These are phyloP conservation scores for Podosphaera fusca DNA, from an alignment of 2,329 filamentous ascomycete species.

Conservation along the genomic window DNA sequence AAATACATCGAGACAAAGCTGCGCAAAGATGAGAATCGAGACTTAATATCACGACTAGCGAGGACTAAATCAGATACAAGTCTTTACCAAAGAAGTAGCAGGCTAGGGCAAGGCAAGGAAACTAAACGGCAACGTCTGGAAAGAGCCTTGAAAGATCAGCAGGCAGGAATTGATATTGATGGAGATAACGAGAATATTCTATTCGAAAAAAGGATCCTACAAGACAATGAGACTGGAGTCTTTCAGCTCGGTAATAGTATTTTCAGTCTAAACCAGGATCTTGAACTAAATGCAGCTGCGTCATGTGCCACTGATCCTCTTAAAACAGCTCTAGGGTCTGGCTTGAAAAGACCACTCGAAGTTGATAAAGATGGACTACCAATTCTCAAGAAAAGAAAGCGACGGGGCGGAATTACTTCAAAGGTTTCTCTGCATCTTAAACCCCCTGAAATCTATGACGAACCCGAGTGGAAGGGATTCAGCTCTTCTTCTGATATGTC, in stretches of 20 bases:
- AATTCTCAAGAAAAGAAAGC: slow-evolving; percentile 62
- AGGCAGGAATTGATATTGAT: slow-evolving; percentile 30
- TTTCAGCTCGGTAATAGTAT: slow-evolving; percentile 12
- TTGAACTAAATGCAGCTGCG: slow-evolving; percentile 4
- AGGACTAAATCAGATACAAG: slow-evolving; percentile 61
- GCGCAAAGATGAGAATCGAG: slow-evolving; percentile 76
- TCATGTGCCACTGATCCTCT: slow-evolving; percentile 2
- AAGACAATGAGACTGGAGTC: slow-evolving; percentile 8
- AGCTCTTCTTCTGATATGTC: slow-evolving; percentile 23
- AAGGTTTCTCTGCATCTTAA: slow-evolving; percentile 28
- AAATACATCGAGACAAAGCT: slow-evolving; percentile 73
- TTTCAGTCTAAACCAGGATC: slow-evolving; percentile 4
- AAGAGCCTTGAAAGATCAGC: slow-evolving; percentile 38
- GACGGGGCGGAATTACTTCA: slow-evolving; percentile 36
- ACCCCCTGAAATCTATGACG: slow-evolving; percentile 17
- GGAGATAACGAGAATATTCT: slow-evolving; percentile 26
- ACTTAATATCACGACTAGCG: slow-evolving; percentile 63
- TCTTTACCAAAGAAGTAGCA: slow-evolving; percentile 54
- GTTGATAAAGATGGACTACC: slow-evolving; percentile 54
- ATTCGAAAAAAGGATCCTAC: slow-evolving; percentile 21
- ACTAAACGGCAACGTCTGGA: slow-evolving; percentile 46
- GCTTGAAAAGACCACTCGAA: slow-evolving; percentile 70
- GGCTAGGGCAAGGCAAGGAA: slow-evolving; percentile 48
- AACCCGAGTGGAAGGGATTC: slow-evolving; percentile 39
- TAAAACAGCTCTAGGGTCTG: slow-evolving; percentile 35